These are phyloP conservation scores for Phytophthora citricola DNA, from an alignment of 352 stramenopile species.

Conservation along the genomic window DNA sequence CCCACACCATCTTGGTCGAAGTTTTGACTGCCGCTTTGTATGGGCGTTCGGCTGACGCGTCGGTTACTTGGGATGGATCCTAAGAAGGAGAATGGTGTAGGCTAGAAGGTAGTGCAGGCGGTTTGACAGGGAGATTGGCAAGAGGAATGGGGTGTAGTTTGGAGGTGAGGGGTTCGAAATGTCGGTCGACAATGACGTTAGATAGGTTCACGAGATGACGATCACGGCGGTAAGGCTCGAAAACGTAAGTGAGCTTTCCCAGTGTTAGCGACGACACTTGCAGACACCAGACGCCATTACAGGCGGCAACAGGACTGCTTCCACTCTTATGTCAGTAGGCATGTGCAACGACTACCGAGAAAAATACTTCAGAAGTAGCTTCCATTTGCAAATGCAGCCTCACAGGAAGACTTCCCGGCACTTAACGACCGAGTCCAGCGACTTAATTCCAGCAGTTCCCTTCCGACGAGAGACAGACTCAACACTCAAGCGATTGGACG, in stretches of 20 bases:
- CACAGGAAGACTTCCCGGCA: no score
- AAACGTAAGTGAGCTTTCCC: no score
- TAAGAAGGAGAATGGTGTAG: neutral
- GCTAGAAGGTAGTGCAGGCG: no score
- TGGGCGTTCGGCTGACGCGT: conserved; percentile 4
- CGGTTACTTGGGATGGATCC: conserved; percentile 5
- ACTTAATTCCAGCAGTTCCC: conserved; percentile 1
- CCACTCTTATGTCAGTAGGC: no score
- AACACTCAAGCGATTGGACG: conserved; percentile 7
- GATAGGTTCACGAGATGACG: conserved; percentile 2
- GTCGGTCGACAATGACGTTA: no score
- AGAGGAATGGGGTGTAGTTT: neutral
- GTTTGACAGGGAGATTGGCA: no score
- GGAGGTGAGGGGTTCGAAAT: no score
- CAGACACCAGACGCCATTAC: no score
- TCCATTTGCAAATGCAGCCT: no score
- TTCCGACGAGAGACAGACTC: conserved; percentile 6
- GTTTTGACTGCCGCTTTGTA: conserved; percentile 9
- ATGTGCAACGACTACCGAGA: no score
- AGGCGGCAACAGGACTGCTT: neutral
- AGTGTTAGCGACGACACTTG: no score
- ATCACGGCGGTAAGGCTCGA: neutral
- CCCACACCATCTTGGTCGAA: conserved; percentile 32
- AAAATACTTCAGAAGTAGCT: no score
- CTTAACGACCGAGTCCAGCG: neutral